Base-by-base conservation (phyloP, 768 basidiomycete species). In the Boletus eberwhitei region DNA sequence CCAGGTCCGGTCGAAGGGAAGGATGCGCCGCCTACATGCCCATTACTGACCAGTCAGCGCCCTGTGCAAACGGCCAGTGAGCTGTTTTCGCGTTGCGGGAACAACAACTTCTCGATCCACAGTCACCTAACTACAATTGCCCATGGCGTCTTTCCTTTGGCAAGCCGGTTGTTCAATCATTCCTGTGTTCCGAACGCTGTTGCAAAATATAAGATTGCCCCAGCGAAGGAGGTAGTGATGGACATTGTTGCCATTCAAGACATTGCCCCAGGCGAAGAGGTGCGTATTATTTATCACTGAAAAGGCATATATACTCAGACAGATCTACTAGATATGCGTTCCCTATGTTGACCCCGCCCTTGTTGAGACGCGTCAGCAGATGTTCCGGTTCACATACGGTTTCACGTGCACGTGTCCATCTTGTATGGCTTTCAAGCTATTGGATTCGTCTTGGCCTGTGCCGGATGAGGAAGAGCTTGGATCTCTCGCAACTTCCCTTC, bases 131-230 rank as follows among this genome's bases (percentile, higher is more conserved):
- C 73, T 16, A 79, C 85, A 2, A 74, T 86, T 62, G 90, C 82
- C 0, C 85, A 90, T 71, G 90, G 88, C 0, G 75, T 90, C 36
- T 91, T 88, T 57, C 88, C 90, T 8, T 67, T 82, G 11, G 85
- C 90, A 2, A 92, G 90, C 63, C 78, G 88, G n/a, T 65, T 82
- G 13, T 90, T 92, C 73, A 93, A 93, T 64, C 90, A 93, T 63
- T 89, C 87, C 5, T 93, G 90, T 67, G 60, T 79, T 17, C 88
- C 90, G 2, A 90, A 89, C 59, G 86, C 87, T 16, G 80, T 79
- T 24, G 74, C 81, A 32, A 86, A 81, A 65, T 89, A 87, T 61
- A 64, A 70, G 42, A 70, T 88, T 16, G 62, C 58, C 22, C 65
- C 59, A 2, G 68, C 64, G 8, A 61, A 73, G 39, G 61, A 69